Evolutionary conservation across 345 rosid genomes (phyloP), one percentile per base, ranked within the genome.

Genomic region (Brassica cretica): DNA sequence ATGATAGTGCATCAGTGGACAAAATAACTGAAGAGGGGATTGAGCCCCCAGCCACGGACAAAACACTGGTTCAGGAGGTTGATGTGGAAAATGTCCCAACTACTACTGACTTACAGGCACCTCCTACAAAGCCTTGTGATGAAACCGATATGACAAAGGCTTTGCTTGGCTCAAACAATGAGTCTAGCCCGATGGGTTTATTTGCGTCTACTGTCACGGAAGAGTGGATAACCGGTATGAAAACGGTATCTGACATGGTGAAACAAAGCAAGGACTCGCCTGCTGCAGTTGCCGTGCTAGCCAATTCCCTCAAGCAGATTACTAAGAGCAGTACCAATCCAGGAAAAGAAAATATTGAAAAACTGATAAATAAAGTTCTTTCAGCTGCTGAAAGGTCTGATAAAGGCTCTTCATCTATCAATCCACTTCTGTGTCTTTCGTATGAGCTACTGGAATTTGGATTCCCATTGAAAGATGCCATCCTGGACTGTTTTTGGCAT

Each of bases 401-500:
- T 49, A 6, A 37, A 37, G 44, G 55, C n/a, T 14, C 18, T 49
- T 44, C 61, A 51, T 32, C 65, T 66, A 4, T 1, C 24, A 16
- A 58, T 19, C 65, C 71, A 27, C 10, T 33, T 63, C 19, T 84
- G 51, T 24, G 6, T 61, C 85, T 73, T 33, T 76, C 66, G 12
- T 84, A 84, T 30, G 74, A 67, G 53, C 66, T 61, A 56, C 65
- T 83, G 61, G 24, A 51, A 55, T 16, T 21, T 6, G 62, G 5
- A 0, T 18, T 21, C 1, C 2, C 30, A 9, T 27, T 19, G 18
- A 66, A 56, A 5, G 44, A 35, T 5, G 18, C 51, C 8, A 41
- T 83, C 56, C 61, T 58, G 14, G 73, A 80, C 44, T 90, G 91
- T 77, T 89, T 77, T 64, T 87, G 91, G 86, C 87, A 86, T 60